Evolutionary conservation across 2,329 filamentous ascomycete species (phyloP).

Genomic region (Monosporascus cannonballus): DNA sequence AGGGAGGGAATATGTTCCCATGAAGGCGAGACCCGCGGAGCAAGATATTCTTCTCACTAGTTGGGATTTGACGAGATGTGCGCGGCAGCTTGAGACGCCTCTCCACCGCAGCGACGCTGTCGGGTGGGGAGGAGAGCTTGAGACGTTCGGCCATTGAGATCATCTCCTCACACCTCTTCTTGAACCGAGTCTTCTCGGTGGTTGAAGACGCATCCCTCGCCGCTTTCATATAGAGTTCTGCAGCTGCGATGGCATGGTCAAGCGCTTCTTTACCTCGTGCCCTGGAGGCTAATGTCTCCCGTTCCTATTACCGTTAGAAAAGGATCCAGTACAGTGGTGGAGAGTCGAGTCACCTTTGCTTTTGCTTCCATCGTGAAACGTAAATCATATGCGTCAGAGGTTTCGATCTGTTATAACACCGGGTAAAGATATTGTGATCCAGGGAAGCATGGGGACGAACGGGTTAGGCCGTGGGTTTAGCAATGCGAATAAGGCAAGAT

Average conservation of each 20-base stretch:
- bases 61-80: constrained; percentile 57
- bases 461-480: not conserved
- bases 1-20: constrained; percentile 77
- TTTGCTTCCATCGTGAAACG: constrained; percentile 36
- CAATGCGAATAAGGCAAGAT: not conserved
- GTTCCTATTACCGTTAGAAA: constrained; percentile 34
- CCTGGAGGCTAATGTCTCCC: constrained; percentile 37
- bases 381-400: no score
- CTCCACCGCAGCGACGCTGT: constrained; percentile 16
- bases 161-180: constrained; percentile 62
- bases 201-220: constrained; percentile 53
- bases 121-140: constrained; percentile 40
- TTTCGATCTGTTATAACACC: not conserved
- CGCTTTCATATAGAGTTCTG: constrained; percentile 77
- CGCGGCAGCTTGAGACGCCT: constrained; percentile 26
- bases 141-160: constrained; percentile 70
- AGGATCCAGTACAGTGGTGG: not conserved
- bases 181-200: constrained; percentile 61
- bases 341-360: constrained; percentile 30
- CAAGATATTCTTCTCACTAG: constrained; percentile 69
- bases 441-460: not conserved
- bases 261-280: constrained; percentile 61
- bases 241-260: constrained; percentile 67
- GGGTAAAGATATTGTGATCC: not conserved
- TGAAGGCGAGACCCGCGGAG: constrained; percentile 74